phyloP scores from a whole-genome alignment of 1,139 yeast species.

The Zygoascus sp. region DNA sequence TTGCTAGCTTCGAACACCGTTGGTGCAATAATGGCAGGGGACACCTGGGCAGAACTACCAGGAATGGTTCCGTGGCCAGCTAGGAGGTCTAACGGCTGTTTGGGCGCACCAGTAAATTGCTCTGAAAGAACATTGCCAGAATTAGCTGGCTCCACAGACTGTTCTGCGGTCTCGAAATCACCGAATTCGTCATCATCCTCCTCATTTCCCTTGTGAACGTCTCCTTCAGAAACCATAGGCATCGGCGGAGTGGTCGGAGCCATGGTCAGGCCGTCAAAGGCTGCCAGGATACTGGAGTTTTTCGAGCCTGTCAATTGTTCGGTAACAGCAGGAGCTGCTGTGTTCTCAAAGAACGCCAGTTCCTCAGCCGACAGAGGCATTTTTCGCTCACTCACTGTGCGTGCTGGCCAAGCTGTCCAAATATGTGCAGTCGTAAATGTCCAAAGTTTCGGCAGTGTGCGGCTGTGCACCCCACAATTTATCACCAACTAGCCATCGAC shows the following conservation, averaged over 20 bases:
- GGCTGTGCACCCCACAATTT: too few relatives aligned
- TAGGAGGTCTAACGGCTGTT: neutral
- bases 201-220: neutral
- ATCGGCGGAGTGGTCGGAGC: neutral
- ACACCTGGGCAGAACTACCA: neutral
- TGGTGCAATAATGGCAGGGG: neutral
- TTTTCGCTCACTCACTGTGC: too few relatives aligned
- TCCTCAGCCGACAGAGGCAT: conserved; percentile 15
- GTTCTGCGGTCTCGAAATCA: conserved; percentile 10
- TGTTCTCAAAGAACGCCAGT: conserved; percentile 15
- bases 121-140: neutral
- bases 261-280: neutral
- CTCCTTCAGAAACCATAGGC: too few relatives aligned
- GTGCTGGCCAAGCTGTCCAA: too few relatives aligned
- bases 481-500: too few relatives aligned
- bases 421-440: neutral
- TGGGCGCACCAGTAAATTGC: too few relatives aligned
- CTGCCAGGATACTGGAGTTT: neutral
- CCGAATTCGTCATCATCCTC: conserved; percentile 15
- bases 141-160: neutral
- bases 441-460: neutral
- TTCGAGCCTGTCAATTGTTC: neutral
- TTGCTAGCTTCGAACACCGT: neutral
- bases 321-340: conserved; percentile 1
- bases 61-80: too few relatives aligned